Evolutionary conservation across 2,329 filamentous ascomycete species (phyloP).

Genomic region (Trichoderma simmonsii): DNA sequence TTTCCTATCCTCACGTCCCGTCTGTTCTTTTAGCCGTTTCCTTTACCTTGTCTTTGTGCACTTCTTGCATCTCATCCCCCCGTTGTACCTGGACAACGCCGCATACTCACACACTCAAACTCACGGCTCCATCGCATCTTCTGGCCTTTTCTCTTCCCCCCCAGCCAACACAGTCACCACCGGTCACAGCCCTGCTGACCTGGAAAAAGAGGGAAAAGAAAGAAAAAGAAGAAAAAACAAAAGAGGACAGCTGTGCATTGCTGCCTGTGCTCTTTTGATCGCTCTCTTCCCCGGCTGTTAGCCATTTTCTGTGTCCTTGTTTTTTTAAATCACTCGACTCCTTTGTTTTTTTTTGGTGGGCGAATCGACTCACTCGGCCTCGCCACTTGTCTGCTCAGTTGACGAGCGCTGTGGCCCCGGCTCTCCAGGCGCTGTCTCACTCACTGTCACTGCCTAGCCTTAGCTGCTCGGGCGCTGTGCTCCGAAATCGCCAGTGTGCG

Average conservation of each 20-base stretch:
- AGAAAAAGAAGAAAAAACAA: background rate
- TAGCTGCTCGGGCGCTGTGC: conserved; percentile 26
- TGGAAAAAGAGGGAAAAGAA: background rate
- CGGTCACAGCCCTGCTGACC: conserved; percentile 3
- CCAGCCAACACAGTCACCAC: conserved; percentile 4
- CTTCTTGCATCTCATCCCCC: conserved; percentile 38
- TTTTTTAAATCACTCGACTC: background rate
- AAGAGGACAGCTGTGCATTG: conserved; percentile 1
- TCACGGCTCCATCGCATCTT: conserved; percentile 9
- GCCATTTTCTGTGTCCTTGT: background rate
- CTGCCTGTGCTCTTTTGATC: conserved; percentile 14
- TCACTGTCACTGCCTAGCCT: conserved; percentile 19
- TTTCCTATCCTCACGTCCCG: conserved; percentile 14
- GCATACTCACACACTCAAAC: background rate
- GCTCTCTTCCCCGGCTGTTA: background rate
- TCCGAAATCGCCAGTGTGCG: conserved; percentile 40
- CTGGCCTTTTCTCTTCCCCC: background rate
- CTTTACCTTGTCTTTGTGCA: background rate
- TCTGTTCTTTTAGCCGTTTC: conserved; percentile 6
- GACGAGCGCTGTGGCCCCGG: conserved; percentile 12
- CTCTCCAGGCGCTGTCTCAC: conserved; percentile 16
- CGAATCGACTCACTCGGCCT: conserved; percentile 12
- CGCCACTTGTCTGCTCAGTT: conserved; percentile 15
- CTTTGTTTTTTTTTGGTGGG: background rate
- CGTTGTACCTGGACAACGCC: conserved; percentile 46